Percentiles rank a stretch among this genome's conserved stretches.
These are phyloP conservation scores for Cladosporium colombiae DNA, from an alignment of 2,329 filamentous ascomycete species.

Conservation along the genomic window DNA sequence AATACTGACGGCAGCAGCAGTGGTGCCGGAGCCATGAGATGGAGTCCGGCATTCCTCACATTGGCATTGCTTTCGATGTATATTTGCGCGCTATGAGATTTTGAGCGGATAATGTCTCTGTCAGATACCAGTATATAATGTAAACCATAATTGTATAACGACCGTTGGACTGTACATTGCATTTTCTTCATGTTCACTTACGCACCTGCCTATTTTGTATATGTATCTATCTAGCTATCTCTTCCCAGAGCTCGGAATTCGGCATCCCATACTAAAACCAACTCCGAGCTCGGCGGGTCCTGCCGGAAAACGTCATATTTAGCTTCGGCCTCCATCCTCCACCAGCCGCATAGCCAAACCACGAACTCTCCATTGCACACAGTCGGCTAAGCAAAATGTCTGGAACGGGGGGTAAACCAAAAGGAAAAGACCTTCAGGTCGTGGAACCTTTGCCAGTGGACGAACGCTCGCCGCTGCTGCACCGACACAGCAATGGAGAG, in stretches of 20 bases:
- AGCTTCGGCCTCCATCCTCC: not conserved
- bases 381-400: conserved; percentile 1
- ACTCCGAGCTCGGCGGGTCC: conserved; percentile 15
- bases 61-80: not conserved
- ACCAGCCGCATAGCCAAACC: not conserved
- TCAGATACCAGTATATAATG: conserved; percentile 10
- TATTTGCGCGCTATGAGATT: not conserved
- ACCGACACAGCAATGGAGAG: conserved; percentile 20
- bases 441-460: conserved; percentile 24
- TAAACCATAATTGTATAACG: conserved; percentile 1
- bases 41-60: not conserved
- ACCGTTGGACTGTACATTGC: not conserved
- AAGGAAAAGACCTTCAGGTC: conserved; percentile 9
- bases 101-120: conserved; percentile 2
- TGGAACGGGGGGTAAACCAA: not conserved
- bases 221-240: not conserved
- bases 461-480: conserved; percentile 29
- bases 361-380: not conserved
- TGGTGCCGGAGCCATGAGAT: not conserved
- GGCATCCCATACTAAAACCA: not conserved
- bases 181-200: not conserved
- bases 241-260: not conserved
- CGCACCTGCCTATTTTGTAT: not conserved
- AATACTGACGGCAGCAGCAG: not conserved
- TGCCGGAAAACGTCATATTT: conserved; percentile 12